Conservation (phyloP, 176 grass and related monocot species). For the Secale cereale region DNA sequence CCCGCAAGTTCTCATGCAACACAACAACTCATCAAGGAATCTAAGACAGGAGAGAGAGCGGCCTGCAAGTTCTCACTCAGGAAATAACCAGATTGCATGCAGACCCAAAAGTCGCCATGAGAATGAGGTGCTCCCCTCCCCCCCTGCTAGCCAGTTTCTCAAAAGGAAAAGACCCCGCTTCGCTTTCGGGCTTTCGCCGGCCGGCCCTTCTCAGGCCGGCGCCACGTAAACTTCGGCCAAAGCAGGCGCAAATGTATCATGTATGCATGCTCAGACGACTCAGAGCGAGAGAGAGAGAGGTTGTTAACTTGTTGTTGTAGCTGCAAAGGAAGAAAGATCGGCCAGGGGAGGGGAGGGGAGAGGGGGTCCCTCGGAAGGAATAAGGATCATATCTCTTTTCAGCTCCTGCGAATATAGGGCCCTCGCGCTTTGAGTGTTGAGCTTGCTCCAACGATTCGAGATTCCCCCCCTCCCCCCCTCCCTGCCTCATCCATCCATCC, state of each 20-base stretch:
- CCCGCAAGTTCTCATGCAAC: conserved; percentile 23
- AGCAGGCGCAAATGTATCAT: conserved; percentile 31
- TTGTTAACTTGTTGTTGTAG: conserved; percentile 17
- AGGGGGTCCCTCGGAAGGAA: conserved; percentile 48
- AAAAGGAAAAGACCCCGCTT: conserved; percentile 40
- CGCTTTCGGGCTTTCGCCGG: conserved; percentile 48
- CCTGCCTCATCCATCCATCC: neutral
- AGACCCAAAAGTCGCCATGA: conserved; percentile 53
- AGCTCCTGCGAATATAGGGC: conserved; percentile 61
- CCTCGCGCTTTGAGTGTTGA: conserved; percentile 41
- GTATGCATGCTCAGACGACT: conserved; percentile 34
- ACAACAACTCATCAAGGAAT: neutral
- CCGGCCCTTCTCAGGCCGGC: conserved; percentile 23
- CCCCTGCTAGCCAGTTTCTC: no score
- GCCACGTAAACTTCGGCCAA: conserved; percentile 52
- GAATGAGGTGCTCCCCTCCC: conserved; percentile 78
- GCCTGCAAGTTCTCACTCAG: no score
- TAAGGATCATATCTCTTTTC: conserved; percentile 95
- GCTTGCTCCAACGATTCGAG: conserved; percentile 50
- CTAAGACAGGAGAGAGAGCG: neutral
- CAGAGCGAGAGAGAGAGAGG: neutral
- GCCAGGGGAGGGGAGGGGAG: neutral
- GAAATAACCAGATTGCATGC: no score
- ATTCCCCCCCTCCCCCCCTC: conserved; percentile 22
- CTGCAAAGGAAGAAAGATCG: conserved; percentile 44